A percentile compares a stretch with the other conserved stretches of the same genome.
Conservation (phyloP, 805 yeast genomes). For the Hanseniaspora taiwanica region DNA sequence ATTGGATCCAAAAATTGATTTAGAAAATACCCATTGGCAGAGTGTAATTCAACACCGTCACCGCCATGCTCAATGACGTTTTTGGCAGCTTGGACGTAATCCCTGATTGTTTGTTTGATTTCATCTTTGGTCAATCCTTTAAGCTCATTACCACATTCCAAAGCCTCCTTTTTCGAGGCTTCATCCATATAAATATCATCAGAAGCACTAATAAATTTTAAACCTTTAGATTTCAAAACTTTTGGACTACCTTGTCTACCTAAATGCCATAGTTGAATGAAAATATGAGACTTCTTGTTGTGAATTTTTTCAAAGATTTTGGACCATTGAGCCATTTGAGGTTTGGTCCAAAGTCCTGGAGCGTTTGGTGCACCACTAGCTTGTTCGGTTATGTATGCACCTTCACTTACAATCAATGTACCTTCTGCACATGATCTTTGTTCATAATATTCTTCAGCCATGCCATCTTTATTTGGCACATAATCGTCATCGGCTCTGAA, state of each 20-base stretch:
- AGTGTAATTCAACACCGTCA: constrained; percentile 57
- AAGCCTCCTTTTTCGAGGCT: constrained; percentile 24
- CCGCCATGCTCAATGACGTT: constrained; percentile 26
- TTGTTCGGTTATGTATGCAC: constrained; percentile 33
- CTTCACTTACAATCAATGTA: constrained; percentile 48
- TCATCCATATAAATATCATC: constrained; percentile 25
- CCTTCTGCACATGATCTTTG: constrained; percentile 45
- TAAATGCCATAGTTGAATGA: constrained; percentile 41
- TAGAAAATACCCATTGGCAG: constrained; percentile 55
- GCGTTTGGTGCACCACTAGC: constrained; percentile 31
- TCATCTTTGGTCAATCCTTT: constrained; percentile 15
- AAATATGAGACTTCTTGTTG: constrained; percentile 31
- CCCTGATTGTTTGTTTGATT: constrained; percentile 28
- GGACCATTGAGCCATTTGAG: constrained; percentile 38
- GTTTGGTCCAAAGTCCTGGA: constrained; percentile 38
- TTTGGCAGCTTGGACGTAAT: constrained; percentile 34
- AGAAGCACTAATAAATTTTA: constrained; percentile 29
- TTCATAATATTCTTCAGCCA: constrained; percentile 38
- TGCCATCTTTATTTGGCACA: constrained; percentile 29
- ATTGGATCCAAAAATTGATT: constrained; percentile 40
- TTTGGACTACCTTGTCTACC: constrained; percentile 31
- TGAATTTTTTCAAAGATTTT: constrained; percentile 37
- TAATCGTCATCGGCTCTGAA: constrained; percentile 23
- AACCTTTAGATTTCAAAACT: constrained; percentile 24
- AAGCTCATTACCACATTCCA: constrained; percentile 18